These are phyloP conservation scores for Fusarium fracticaudum DNA, from an alignment of 2,329 filamentous ascomycete species.

Conservation along the genomic window DNA sequence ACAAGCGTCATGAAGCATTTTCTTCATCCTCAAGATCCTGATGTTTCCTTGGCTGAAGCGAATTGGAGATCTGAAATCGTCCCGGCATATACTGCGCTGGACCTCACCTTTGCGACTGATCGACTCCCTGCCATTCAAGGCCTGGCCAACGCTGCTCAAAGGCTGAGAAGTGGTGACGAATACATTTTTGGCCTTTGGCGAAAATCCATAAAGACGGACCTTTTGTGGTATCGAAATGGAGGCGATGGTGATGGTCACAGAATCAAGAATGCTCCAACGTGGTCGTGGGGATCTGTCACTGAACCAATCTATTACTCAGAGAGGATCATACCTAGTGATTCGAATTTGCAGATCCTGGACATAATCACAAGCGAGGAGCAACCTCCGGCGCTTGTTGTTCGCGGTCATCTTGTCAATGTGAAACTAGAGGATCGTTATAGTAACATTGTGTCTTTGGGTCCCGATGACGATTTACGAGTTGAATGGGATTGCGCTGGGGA, in stretches of 20 bases:
- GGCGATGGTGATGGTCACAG: neutral
- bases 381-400: neutral
- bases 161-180: neutral
- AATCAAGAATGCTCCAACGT: neutral
- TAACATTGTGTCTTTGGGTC: neutral
- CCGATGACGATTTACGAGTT: neutral
- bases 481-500: neutral
- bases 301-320: neutral
- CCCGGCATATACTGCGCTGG: neutral
- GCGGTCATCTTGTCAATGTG: neutral
- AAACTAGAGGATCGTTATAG: neutral
- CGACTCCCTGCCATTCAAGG: neutral
- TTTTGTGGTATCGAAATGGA: neutral
- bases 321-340: neutral
- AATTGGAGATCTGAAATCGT: neutral
- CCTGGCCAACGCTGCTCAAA: neutral
- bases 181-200: neutral
- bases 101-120: slow-evolving; percentile 1
- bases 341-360: neutral
- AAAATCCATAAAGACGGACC: neutral
- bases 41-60: neutral
- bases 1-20: neutral
- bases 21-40: neutral
- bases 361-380: neutral
- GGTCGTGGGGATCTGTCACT: slow-evolving; percentile 6